A percentile compares a stretch with the other conserved stretches of the same genome.
Conservation (phyloP, 208 protist species). For the Trypanosoma cruzi region DNA sequence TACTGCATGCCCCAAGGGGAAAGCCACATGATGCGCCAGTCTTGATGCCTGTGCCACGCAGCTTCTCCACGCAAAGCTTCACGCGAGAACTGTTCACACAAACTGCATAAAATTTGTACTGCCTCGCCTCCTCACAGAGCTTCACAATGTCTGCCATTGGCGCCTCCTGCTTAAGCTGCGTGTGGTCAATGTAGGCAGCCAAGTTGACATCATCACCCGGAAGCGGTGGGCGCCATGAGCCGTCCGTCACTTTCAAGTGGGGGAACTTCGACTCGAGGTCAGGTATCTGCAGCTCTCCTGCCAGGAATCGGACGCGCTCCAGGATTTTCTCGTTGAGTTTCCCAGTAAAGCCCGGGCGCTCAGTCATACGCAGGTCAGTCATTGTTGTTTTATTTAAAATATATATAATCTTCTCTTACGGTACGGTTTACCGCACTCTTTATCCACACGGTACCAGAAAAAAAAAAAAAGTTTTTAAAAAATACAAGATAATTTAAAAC, state of each 20-base stretch:
- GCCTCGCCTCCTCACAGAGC: slow-evolving; percentile 89
- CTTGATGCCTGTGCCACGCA: slow-evolving; percentile 53
- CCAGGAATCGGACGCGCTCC: slow-evolving; percentile 52
- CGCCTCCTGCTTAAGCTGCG: slow-evolving; percentile 87
- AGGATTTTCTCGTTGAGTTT: slow-evolving; percentile 61
- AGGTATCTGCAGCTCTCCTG: slow-evolving; percentile 37
- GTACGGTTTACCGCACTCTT: not conserved
- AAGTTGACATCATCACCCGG: slow-evolving; percentile 31
- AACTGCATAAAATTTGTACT: slow-evolving; percentile 88
- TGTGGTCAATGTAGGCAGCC: slow-evolving; percentile 93
- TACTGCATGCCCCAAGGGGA: slow-evolving; percentile 89
- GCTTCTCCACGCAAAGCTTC: slow-evolving; percentile 34
- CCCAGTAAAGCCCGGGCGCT: slow-evolving; percentile 62
- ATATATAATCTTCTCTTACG: not conserved
- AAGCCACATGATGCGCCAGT: slow-evolving; percentile 89
- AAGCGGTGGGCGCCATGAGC: slow-evolving; percentile 49
- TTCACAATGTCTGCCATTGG: slow-evolving; percentile 49
- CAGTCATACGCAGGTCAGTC: slow-evolving; percentile 27
- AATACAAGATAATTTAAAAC: too few relatives aligned
- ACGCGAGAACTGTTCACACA: slow-evolving; percentile 94
- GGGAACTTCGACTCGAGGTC: slow-evolving; percentile 58
- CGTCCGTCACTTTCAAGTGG: slow-evolving; percentile 50
- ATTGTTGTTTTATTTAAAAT: not conserved
- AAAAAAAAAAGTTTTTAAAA: too few relatives aligned
- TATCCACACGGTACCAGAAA: not conserved